Evolutionary conservation across 805 yeast species (phyloP).

Genomic region (Priceomyces castillae): DNA sequence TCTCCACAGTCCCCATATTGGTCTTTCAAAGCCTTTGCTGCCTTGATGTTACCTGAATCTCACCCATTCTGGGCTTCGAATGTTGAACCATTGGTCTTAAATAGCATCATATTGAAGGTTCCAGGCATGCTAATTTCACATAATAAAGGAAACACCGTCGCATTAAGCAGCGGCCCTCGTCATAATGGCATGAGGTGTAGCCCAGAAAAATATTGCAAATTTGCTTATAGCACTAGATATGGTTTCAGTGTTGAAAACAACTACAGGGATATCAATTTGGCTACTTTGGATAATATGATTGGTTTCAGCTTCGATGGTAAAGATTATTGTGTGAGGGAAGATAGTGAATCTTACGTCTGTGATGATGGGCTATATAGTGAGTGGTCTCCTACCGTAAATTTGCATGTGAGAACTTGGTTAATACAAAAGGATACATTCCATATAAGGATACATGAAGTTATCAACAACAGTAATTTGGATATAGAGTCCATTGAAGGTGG

Average conservation of each 20-base stretch:
- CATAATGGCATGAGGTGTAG: conserved; percentile 5
- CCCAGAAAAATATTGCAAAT: conserved; percentile 11
- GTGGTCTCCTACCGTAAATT: conserved; percentile 9
- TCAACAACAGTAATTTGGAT: neutral
- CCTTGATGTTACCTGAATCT: conserved; percentile 6
- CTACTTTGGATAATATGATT: conserved; percentile 12
- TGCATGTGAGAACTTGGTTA: conserved; percentile 10
- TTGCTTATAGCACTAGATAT: conserved; percentile 12
- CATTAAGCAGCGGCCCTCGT: conserved; percentile 12
- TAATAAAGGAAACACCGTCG: conserved; percentile 7
- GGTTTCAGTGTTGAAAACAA: conserved; percentile 9
- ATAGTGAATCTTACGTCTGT: neutral
- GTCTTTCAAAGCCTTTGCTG: conserved; percentile 12
- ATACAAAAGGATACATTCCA: conserved; percentile 8
- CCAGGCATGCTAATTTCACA: conserved; percentile 12
- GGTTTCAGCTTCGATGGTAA: conserved; percentile 10
- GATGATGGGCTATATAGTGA: conserved; percentile 5
- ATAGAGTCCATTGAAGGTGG: conserved; percentile 13
- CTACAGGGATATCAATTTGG: conserved; percentile 3
- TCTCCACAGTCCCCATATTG: conserved; percentile 15
- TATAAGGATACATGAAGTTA: conserved; percentile 9
- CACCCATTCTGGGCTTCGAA: conserved; percentile 13
- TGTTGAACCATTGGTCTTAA: conserved; percentile 5
- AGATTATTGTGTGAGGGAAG: conserved; percentile 5
- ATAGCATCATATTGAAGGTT: conserved; percentile 3